Evolutionary conservation across 257 asterid species (phyloP), one percentile per base, ranked within the genome.

Genomic region (Lavandula angustifolia): DNA sequence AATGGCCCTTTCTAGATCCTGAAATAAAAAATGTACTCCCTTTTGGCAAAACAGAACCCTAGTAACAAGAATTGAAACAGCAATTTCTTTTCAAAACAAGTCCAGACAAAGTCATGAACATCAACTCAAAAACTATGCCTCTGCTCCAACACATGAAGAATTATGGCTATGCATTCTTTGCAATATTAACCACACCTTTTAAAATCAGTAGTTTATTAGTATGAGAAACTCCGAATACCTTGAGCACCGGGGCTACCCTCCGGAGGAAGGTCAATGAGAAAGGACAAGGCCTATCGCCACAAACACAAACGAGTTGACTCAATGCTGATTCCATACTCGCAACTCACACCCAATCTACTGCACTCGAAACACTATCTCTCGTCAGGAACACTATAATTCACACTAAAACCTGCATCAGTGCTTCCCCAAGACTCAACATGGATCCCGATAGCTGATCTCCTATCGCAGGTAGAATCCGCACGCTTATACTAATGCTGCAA

Each of bases 401-500:
- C 88, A 12, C 73, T 69, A 64, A 89, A 84, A 12, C 91, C 57
- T 67, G 70, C 81, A 62, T 76, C 69, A 84, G 67, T 8, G 91
- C 85, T 53, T 73, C 81, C 42, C 34, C 76, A 3, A 88, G 84
- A 17, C 59, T 67, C 56, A 67, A 60, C 67, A 16, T n/a, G 38
- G 64, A 65, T 14, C 22, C 37, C 41, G 74, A 10, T 17, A 80
- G 83, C 77, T 17, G 68, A 51, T 14, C 58, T 13, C 81, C 81
- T 0, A 31, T 71, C 3, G 48, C 42, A 49, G 62, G 72, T 76
- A 71, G 11, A 46, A 88, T 13, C 4, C 79, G 84, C 47, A 78
- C 73, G 5, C 63, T 75, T 51, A 84, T 71, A 4, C 71, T 75
- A 12, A 40, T 42, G 4, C 52, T 77, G 48, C 89, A 81, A 6